Percentiles rank a stretch among this genome's conserved stretches.
These are phyloP conservation scores for Macadamia tetraphylla DNA, from an alignment of 164 flowering plant species.

Conservation along the genomic window DNA sequence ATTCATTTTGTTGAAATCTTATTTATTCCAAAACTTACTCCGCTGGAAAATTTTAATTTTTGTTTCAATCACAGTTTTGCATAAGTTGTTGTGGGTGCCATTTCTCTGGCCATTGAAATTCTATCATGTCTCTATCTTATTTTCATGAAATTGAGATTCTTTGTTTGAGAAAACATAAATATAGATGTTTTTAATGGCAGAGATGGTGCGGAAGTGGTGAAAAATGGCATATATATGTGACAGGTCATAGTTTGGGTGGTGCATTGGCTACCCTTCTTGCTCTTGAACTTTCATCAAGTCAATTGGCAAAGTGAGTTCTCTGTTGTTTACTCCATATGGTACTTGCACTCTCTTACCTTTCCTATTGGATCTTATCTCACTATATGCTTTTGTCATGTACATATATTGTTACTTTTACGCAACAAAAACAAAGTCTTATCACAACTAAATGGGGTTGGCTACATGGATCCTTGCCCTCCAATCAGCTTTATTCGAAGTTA, in stretches of 20 bases:
- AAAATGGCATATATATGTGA: slow-evolving; percentile 85
- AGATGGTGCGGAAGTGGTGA: slow-evolving; percentile 41
- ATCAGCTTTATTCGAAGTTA: neutral
- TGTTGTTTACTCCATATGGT: neutral
- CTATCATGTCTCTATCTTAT: neutral
- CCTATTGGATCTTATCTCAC: neutral
- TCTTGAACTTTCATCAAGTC: slow-evolving; percentile 88
- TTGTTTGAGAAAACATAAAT: neutral
- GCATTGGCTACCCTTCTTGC: slow-evolving; percentile 94
- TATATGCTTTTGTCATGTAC: neutral
- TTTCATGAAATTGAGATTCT: neutral
- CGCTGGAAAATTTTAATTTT: neutral
- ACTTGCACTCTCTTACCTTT: neutral
- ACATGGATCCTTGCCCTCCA: too few species aligned
- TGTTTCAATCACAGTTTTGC: neutral
- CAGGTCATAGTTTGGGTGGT: slow-evolving; percentile 99
- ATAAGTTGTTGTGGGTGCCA: neutral
- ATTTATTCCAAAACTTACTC: neutral
- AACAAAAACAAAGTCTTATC: too few species aligned
- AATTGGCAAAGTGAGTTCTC: slow-evolving; percentile 73
- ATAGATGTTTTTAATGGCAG: slow-evolving; percentile 30
- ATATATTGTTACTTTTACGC: neutral
- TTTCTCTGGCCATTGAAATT: too few species aligned
- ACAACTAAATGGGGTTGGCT: too few species aligned
- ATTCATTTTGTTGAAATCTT: neutral